These are phyloP conservation scores for Candida silvicultrix DNA, from an alignment of 805 yeast species.

Conservation along the genomic window DNA sequence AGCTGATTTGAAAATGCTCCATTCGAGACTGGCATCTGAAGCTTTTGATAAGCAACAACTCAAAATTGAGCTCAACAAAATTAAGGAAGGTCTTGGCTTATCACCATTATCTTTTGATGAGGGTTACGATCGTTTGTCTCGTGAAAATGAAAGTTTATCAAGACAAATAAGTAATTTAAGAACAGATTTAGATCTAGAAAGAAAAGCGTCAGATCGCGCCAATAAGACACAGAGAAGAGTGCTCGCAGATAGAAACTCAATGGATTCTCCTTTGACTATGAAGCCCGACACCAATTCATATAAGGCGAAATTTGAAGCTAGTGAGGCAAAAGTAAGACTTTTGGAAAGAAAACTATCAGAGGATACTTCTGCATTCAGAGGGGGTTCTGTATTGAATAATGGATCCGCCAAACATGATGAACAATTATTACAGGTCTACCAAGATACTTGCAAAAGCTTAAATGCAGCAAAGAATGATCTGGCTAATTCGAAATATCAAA, in stretches of 20 bases:
- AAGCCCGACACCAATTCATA: constrained; percentile 21
- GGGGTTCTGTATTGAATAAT: neutral
- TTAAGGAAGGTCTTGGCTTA: constrained; percentile 18
- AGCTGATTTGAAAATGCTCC: constrained; percentile 54
- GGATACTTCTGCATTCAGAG: constrained; percentile 9
- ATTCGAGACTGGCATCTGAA: constrained; percentile 60
- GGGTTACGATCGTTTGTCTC: constrained; percentile 11
- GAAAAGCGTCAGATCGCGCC: constrained; percentile 42
- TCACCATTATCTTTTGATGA: constrained; percentile 22
- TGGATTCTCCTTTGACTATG: constrained; percentile 17
- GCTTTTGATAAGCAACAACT: constrained; percentile 49
- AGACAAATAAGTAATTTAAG: constrained; percentile 43
- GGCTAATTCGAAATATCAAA: constrained; percentile 33
- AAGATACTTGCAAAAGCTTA: constrained; percentile 41
- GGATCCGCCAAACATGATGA: constrained; percentile 23
- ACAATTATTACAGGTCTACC: constrained; percentile 43
- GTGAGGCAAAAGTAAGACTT: constrained; percentile 36
- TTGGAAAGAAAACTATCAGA: constrained; percentile 31
- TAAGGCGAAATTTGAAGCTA: constrained; percentile 39
- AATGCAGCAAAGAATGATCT: constrained; percentile 38
- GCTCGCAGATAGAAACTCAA: constrained; percentile 12
- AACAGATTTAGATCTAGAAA: constrained; percentile 44
- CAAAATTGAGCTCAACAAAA: constrained; percentile 34
- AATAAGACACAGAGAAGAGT: constrained; percentile 36
- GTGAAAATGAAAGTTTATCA: constrained; percentile 24